These are phyloP conservation scores for Glutinoglossum americanum DNA, from an alignment of 495 filamentous ascomycete species.

Conservation along the genomic window DNA sequence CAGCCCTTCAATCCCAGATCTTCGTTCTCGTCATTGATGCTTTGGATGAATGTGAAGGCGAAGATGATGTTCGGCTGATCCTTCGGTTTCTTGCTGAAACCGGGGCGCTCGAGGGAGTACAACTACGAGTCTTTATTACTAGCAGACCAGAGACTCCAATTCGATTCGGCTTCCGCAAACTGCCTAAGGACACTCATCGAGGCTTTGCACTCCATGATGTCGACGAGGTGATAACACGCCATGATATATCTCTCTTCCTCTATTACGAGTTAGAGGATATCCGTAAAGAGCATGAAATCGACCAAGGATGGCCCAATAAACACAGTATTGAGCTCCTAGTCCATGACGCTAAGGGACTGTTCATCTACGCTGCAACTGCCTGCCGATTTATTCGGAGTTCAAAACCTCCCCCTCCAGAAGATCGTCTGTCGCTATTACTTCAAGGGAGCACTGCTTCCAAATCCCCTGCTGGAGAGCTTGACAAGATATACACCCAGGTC, in stretches of 20 bases:
- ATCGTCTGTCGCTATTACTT: background rate
- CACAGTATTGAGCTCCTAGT: background rate
- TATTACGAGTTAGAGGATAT: background rate
- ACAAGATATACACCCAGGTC: background rate
- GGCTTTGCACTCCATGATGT: background rate
- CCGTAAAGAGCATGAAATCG: background rate
- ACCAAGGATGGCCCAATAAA: background rate
- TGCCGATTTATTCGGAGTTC: slow-evolving; percentile 1
- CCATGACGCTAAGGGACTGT: background rate
- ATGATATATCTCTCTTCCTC: background rate
- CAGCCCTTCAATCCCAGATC: background rate
- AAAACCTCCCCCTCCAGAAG: background rate
- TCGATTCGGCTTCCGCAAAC: background rate
- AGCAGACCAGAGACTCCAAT: slow-evolving; percentile 7
- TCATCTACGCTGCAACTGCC: slow-evolving; percentile 3
- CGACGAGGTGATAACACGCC: background rate
- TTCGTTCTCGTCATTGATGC: slow-evolving; percentile 9
- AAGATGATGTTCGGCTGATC: slow-evolving; percentile 9
- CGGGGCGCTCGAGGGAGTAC: slow-evolving; percentile 2
- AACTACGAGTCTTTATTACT: slow-evolving; percentile 8
- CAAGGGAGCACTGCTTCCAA: background rate
- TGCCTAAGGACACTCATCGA: background rate
- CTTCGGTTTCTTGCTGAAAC: slow-evolving; percentile 9
- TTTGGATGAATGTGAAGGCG: slow-evolving; percentile 10
- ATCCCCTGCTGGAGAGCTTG: background rate